These are phyloP conservation scores for Auxenochlorella pyrenoidosa DNA, from an alignment of 139 green algal genomes.

Conservation along the genomic window DNA sequence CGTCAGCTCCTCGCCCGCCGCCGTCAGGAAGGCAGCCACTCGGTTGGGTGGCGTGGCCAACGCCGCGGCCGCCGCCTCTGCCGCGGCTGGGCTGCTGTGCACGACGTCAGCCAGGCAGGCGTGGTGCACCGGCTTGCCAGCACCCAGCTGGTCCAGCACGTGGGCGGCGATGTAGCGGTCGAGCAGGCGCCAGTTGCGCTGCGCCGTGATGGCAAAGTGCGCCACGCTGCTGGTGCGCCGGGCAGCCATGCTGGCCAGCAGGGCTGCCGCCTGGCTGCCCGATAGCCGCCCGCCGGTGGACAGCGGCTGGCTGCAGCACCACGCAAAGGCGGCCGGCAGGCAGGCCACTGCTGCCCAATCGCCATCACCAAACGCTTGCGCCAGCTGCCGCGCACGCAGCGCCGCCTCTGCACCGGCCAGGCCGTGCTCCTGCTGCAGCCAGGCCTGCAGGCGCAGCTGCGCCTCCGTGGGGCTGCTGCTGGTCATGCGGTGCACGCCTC, in stretches of 20 bases:
- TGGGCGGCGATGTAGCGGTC: background rate
- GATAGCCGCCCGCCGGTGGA: background rate
- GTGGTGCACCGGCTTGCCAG: background rate
- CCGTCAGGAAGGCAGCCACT: background rate
- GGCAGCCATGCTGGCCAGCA: background rate
- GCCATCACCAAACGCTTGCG: background rate
- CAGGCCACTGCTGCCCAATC: background rate
- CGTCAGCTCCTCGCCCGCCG: background rate
- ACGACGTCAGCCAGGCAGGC: background rate
- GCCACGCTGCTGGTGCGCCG: background rate
- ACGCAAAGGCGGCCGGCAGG: background rate
- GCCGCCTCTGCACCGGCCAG: background rate
- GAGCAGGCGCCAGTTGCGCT: background rate
- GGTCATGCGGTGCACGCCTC: background rate
- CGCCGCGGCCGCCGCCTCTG: background rate
- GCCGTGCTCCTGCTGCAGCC: background rate
- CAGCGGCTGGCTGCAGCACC: background rate
- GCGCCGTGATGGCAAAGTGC: background rate
- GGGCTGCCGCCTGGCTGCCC: background rate
- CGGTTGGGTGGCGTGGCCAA: background rate
- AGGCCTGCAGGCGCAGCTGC: background rate
- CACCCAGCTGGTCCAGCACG: background rate
- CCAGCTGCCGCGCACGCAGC: background rate
- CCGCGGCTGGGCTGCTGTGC: background rate
- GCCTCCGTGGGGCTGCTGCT: background rate